Evolutionary conservation across 257 asterid species (phyloP), one percentile per base, ranked within the genome.

Genomic region (Ophiorrhiza pumila): DNA sequence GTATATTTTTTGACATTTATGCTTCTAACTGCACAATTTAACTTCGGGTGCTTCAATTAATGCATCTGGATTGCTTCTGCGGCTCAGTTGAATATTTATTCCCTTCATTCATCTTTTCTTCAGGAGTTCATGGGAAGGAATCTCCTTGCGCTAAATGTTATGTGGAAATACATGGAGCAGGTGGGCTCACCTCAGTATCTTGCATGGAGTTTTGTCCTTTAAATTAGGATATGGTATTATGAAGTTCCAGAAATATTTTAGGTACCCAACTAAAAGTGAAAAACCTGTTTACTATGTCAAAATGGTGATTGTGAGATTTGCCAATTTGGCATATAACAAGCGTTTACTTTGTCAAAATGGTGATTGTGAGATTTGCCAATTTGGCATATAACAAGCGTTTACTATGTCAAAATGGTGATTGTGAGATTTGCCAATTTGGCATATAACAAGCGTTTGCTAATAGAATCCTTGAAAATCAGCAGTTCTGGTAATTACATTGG

Each of bases 161-260:
- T 94, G 99, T 94, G 99, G 99, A 94, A 94, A 79, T 94, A 94
- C 81, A 85, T 82, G 93, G 99, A 94, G 85, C 97, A 94, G 96
- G 99, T 94, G 59, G 76, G 78, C 73, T 58, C 55, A 39, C 63
- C 70, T 68, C 65, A n/a, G 3, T 45, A 10, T 17, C 65, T 61
- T 56, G 7, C 20, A 43, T 43, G 8, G 17, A 4, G 42, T 15
- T 43, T 10, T 14, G 7, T 32, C 15, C 6, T 49, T 62, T 22
- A 9, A 47, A 49, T 18, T 25, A 9, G 18, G 57, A 34, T 68
- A 22, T 74, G 47, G 60, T 47, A 29, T 73, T 39, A 14, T 22
- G 22, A 37, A 45, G 18, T 67, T 47, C 29, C 43, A 47, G 20
- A 17, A 67, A 12, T 31, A 39, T 64, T 27, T 49, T 5, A 49